Evolutionary conservation across 1,284 basidiomycete species (phyloP).

Genomic region (Pterulicium gracile): DNA sequence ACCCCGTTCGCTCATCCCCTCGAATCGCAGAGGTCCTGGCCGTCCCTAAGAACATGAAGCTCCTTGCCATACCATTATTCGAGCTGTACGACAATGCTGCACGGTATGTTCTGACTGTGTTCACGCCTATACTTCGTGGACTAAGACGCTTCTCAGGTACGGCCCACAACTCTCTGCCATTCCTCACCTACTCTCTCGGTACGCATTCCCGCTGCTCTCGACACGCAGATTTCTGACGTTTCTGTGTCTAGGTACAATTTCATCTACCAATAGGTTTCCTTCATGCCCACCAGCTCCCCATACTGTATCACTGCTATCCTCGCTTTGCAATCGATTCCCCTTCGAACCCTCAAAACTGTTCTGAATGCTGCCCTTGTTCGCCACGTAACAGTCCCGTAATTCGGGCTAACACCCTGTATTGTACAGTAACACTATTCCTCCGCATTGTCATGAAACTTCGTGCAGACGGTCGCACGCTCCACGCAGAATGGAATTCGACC

Average conservation of each 20-base stretch:
- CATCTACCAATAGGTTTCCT: constrained; percentile 50
- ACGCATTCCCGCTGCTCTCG: constrained; percentile 15
- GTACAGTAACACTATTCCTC: no score
- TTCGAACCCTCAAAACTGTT: no score
- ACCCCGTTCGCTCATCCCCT: constrained; percentile 2
- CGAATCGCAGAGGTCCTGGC: constrained; percentile 73
- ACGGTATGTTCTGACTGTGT: constrained; percentile 32
- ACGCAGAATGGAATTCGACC: no score
- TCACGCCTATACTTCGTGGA: background rate
- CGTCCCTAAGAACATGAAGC: constrained; percentile 98
- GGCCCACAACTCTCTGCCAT: constrained; percentile 92
- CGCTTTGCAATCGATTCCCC: no score
- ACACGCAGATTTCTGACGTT: background rate
- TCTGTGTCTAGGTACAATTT: constrained; percentile 45
- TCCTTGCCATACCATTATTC: constrained; percentile 90
- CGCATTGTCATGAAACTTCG: no score
- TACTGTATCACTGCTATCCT: no score
- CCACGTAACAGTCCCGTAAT: no score
- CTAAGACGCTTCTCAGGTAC: constrained; percentile 32
- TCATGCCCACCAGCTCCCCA: no score
- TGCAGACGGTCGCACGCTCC: no score
- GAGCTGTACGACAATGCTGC: constrained; percentile 97
- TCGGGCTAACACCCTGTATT: no score
- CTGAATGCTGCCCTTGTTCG: no score
- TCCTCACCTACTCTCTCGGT: constrained; percentile 88